Percentiles rank a stretch among this genome's conserved stretches.
These are phyloP conservation scores for Trichoderma brevicompactum DNA, from an alignment of 2,329 filamentous ascomycete genomes.

Conservation along the genomic window DNA sequence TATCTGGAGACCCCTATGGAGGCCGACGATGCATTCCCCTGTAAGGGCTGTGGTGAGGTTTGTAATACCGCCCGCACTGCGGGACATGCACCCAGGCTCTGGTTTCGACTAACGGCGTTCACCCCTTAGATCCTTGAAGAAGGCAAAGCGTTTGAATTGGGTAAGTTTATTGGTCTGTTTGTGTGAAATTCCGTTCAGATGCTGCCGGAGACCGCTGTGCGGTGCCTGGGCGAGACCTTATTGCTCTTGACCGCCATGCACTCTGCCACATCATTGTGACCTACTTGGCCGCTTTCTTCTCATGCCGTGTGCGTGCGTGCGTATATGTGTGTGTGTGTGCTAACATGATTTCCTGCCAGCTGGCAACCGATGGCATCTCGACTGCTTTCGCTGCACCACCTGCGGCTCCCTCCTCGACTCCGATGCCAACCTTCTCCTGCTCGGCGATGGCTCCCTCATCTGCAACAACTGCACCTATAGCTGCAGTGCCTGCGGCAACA, in stretches of 20 bases:
- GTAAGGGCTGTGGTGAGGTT: slow-evolving; percentile 93
- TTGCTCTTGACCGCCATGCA: slow-evolving; percentile 15
- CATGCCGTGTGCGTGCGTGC: background rate
- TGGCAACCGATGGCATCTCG: slow-evolving; percentile 96
- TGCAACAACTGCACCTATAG: slow-evolving; percentile 99
- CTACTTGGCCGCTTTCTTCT: background rate
- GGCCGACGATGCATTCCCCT: slow-evolving; percentile 81
- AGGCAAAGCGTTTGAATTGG: slow-evolving; percentile 96
- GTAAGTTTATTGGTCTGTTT: slow-evolving; percentile 53
- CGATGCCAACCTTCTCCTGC: slow-evolving; percentile 93
- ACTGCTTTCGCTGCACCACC: slow-evolving; percentile 97
- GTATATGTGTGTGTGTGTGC: slow-evolving; percentile 32
- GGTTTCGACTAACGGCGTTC: slow-evolving; percentile 25
- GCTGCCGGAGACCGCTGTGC: background rate
- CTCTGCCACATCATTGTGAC: background rate
- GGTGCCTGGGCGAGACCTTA: background rate
- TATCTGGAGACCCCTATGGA: slow-evolving; percentile 71
- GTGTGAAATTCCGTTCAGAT: background rate
- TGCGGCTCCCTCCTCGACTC: slow-evolving; percentile 96
- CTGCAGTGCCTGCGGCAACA: slow-evolving; percentile 94
- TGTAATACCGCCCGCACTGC: slow-evolving; percentile 37
- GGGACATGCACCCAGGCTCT: background rate
- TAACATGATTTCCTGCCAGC: slow-evolving; percentile 56
- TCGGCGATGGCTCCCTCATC: slow-evolving; percentile 96
- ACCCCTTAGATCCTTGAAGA: slow-evolving; percentile 83